Evolutionary conservation across 2,329 filamentous ascomycete genomes (phyloP).

Genomic region (Lachnellula hyalina): DNA sequence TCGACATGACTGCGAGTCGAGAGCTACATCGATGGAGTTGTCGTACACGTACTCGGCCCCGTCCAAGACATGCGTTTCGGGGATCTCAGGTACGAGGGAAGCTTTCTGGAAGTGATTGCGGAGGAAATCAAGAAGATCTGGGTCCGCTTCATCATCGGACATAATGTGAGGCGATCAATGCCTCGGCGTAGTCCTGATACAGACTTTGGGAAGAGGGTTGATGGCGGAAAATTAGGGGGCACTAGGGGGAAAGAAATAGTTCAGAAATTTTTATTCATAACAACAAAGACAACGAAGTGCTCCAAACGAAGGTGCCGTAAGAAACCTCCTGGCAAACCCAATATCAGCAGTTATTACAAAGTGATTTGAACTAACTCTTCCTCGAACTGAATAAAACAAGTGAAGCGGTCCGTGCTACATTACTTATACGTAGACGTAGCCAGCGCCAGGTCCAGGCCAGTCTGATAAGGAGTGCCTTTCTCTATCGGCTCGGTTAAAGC

Average conservation of each 20-base stretch:
- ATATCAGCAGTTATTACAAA: too few species aligned
- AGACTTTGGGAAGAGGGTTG: background rate
- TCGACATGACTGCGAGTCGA: slow-evolving; percentile 79
- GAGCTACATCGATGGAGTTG: slow-evolving; percentile 86
- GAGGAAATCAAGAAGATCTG: slow-evolving; percentile 79
- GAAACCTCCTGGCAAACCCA: too few species aligned
- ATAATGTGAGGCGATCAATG: slow-evolving; percentile 40
- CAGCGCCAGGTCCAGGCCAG: too few species aligned
- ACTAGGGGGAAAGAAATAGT: background rate
- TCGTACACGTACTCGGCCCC: slow-evolving; percentile 83
- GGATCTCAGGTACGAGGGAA: slow-evolving; percentile 46
- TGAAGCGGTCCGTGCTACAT: background rate
- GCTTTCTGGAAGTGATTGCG: slow-evolving; percentile 68
- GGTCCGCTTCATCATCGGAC: slow-evolving; percentile 90
- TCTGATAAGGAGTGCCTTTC: background rate
- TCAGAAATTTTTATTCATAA: background rate
- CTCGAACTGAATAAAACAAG: background rate
- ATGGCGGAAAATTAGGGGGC: too few species aligned
- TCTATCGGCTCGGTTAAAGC: background rate
- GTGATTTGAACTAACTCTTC: too few species aligned
- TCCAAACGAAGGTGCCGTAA: too few species aligned
- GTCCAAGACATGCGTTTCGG: slow-evolving; percentile 77
- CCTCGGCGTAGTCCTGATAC: background rate
- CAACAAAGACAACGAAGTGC: background rate
- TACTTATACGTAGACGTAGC: too few species aligned